Conservation (phyloP, 164 flowering plant genomes). For the Vitis riparia region DNA sequence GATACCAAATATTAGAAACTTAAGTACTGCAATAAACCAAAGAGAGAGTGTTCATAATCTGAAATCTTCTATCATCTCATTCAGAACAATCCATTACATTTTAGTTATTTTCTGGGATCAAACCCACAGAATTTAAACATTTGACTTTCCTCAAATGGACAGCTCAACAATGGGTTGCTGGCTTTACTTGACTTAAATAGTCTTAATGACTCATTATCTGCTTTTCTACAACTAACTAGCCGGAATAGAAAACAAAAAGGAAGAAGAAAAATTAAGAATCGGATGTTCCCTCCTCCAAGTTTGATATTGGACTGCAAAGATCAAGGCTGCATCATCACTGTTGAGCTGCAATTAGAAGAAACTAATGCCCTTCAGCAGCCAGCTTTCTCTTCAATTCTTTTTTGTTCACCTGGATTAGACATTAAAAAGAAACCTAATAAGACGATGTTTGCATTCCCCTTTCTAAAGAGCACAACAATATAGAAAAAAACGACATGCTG, state of each 20-base stretch:
- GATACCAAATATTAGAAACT: too few relatives aligned
- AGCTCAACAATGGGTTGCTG: too few relatives aligned
- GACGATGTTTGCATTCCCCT: neutral
- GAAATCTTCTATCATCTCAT: too few relatives aligned
- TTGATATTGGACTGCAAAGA: neutral
- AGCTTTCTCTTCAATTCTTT: conserved; percentile 53
- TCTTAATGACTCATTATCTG: too few relatives aligned
- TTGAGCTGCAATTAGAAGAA: neutral
- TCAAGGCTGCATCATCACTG: neutral
- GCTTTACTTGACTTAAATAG: too few relatives aligned
- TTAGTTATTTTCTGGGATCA: too few relatives aligned
- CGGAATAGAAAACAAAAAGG: neutral
- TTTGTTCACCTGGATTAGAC: conserved; percentile 51
- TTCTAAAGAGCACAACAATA: too few relatives aligned
- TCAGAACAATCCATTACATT: too few relatives aligned
- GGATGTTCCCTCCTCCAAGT: neutral
- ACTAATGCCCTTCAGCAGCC: conserved; percentile 17
- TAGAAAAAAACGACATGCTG: neutral
- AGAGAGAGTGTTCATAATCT: too few relatives aligned
- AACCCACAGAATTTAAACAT: too few relatives aligned
- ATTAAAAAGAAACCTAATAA: neutral
- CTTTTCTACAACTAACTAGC: neutral
- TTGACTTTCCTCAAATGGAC: too few relatives aligned
- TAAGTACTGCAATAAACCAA: too few relatives aligned
- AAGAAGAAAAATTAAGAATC: neutral